Evolutionary conservation across 1,284 basidiomycete genomes (phyloP).

Genomic region (Moesziomyces antarcticus): DNA sequence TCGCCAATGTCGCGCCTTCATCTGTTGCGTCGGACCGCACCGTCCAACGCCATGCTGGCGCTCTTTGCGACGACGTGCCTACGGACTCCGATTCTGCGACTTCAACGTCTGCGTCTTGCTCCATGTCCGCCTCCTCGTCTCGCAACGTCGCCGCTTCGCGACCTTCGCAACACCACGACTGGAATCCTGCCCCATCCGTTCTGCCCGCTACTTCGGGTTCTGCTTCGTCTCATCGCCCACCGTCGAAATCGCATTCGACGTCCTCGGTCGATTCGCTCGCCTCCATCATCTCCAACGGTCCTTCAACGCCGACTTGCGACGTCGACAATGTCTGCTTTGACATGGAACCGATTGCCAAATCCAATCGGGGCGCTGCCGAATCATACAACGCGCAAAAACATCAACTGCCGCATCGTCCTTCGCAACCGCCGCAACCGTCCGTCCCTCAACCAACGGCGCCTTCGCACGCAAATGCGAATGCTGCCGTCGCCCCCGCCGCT

Average conservation of each 20-base stretch:
- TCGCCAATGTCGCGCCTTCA: constrained; percentile 20
- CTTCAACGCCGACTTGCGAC: constrained; percentile 29
- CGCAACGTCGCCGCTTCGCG: constrained; percentile 3
- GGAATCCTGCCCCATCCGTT: constrained; percentile 11
- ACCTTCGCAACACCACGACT: constrained; percentile 7
- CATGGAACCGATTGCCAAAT: constrained; percentile 31
- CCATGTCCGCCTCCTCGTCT: constrained; percentile 1
- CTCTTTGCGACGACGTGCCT: constrained; percentile 1
- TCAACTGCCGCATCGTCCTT: constrained; percentile 10
- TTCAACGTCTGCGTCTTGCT: constrained; percentile 5
- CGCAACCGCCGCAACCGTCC: neutral
- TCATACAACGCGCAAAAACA: constrained; percentile 11
- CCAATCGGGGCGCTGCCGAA: constrained; percentile 13
- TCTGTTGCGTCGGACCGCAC: neutral
- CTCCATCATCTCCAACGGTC: constrained; percentile 15
- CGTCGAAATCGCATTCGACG: constrained; percentile 31
- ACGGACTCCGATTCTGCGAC: neutral
- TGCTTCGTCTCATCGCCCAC: constrained; percentile 24
- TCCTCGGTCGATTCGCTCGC: constrained; percentile 32
- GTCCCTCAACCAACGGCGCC: constrained; percentile 1
- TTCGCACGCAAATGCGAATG: neutral
- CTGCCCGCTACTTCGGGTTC: constrained; percentile 17
- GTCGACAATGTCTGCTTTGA: constrained; percentile 27
- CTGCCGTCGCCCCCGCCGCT: constrained; percentile 3
- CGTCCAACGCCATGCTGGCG: neutral